These are phyloP conservation scores for Tricladium varicosporioides DNA, from an alignment of 2,329 filamentous ascomycete species.

Conservation along the genomic window DNA sequence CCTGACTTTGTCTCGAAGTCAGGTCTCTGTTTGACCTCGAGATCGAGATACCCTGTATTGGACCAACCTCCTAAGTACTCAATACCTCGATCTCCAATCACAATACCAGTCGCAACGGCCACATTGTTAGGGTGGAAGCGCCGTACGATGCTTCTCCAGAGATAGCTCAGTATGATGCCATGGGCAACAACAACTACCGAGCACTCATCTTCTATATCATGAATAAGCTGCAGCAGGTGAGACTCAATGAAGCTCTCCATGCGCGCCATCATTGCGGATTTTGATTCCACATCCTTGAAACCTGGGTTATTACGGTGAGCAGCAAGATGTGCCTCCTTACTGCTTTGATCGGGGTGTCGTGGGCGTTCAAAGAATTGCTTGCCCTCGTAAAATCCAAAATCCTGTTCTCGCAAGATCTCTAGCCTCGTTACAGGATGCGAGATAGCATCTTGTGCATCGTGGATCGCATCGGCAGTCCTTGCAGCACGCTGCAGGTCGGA, in stretches of 20 bases:
- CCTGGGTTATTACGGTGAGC: constrained; percentile 40
- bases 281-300: constrained; percentile 62
- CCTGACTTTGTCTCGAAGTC: not conserved
- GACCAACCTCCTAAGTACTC: constrained; percentile 59
- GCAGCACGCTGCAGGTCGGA: constrained; percentile 75
- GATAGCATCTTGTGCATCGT: constrained; percentile 47
- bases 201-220: constrained; percentile 32
- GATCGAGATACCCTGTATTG: constrained; percentile 58
- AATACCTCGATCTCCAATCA: constrained; percentile 38
- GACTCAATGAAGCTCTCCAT: constrained; percentile 64
- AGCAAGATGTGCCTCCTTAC: constrained; percentile 39
- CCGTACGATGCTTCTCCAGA: constrained; percentile 62
- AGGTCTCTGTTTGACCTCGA: constrained; percentile 23
- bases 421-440: constrained; percentile 26
- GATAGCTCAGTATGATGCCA: constrained; percentile 71
- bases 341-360: constrained; percentile 31
- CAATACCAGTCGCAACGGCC: constrained; percentile 40
- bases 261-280: constrained; percentile 62
- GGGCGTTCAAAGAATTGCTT: constrained; percentile 49
- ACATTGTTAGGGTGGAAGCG: constrained; percentile 43
- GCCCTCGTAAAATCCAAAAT: constrained; percentile 72
- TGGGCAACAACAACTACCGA: constrained; percentile 74
- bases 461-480: constrained; percentile 67
- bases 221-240: constrained; percentile 56
- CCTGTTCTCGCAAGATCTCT: constrained; percentile 63